A percentile compares a stretch with the other conserved stretches of the same genome.
phyloP scores from a whole-genome alignment of 495 filamentous ascomycete genomes.

The Chaetomium cochliodes region DNA sequence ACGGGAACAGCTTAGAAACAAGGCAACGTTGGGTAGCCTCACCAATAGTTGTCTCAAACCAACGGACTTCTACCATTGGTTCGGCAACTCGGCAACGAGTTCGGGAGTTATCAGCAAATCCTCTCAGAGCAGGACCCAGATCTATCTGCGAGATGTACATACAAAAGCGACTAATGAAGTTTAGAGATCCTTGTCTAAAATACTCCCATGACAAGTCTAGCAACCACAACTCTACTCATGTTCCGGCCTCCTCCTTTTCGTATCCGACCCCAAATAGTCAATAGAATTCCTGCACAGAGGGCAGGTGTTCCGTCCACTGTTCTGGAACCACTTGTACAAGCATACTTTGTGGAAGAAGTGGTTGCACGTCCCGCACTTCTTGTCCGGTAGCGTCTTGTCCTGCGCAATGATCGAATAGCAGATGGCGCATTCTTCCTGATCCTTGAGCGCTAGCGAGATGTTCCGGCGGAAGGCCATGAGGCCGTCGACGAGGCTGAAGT shows the following conservation, averaged over 20 bases:
- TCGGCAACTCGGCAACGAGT: too few species aligned
- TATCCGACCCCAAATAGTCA: slow-evolving; percentile 53
- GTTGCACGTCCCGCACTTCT: slow-evolving; percentile 88
- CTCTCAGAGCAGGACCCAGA: too few species aligned
- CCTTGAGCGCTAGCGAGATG: slow-evolving; percentile 81
- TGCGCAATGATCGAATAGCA: slow-evolving; percentile 90
- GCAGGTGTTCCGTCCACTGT: slow-evolving; percentile 82
- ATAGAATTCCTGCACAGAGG: slow-evolving; percentile 87
- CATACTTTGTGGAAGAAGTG: slow-evolving; percentile 89
- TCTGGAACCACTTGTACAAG: slow-evolving; percentile 94
- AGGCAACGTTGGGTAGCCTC: too few species aligned
- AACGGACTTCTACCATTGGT: too few species aligned
- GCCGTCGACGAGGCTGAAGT: slow-evolving; percentile 80
- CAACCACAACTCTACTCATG: slow-evolving; percentile 17
- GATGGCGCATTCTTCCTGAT: slow-evolving; percentile 93
- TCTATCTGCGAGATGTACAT: too few species aligned
- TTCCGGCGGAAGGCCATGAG: slow-evolving; percentile 79
- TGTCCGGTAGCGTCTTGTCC: slow-evolving; percentile 85
- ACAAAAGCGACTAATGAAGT: neutral
- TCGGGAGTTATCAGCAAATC: too few species aligned
- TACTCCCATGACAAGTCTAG: too few species aligned
- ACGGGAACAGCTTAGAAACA: too few species aligned
- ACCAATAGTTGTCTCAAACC: too few species aligned
- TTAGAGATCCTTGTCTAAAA: too few species aligned
- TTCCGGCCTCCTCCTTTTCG: slow-evolving; percentile 28